A percentile compares a stretch with the other conserved stretches of the same genome.
phyloP scores from a whole-genome alignment of 768 basidiomycete species.

The Butyriboletus loyo region DNA sequence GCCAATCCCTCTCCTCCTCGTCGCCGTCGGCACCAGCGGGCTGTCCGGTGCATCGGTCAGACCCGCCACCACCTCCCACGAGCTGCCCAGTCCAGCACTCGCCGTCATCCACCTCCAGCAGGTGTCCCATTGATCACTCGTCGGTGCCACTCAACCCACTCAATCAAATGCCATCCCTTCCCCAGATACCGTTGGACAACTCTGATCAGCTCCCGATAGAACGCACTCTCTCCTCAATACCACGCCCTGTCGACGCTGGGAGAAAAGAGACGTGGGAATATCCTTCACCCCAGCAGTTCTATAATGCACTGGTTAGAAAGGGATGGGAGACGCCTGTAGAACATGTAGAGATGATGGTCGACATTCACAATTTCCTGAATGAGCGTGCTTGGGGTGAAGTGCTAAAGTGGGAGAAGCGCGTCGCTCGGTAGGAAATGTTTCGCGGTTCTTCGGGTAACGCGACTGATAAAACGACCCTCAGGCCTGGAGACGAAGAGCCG shows the following conservation, averaged over 20 bases:
- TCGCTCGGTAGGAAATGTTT: conserved; percentile 23
- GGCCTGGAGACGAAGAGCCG: conserved; percentile 54
- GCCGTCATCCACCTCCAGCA: conserved; percentile 16
- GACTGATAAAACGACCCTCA: conserved; percentile 27
- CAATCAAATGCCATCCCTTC: conserved; percentile 88
- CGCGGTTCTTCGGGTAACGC: background rate
- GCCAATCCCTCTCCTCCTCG: conserved; percentile 17
- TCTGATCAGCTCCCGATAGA: conserved; percentile 61
- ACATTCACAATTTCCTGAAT: conserved; percentile 97
- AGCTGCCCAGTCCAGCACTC: conserved; percentile 45
- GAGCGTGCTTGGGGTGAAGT: conserved; percentile 97
- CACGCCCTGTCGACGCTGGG: conserved; percentile 46
- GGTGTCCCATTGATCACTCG: conserved; percentile 64
- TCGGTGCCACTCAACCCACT: conserved; percentile 51
- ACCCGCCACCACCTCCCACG: conserved; percentile 2
- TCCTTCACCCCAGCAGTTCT: conserved; percentile 96
- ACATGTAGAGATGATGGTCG: conserved; percentile 94
- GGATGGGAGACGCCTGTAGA: conserved; percentile 98
- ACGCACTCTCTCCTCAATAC: conserved; percentile 82
- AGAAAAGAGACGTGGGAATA: conserved; percentile 75
- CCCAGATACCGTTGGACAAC: conserved; percentile 63
- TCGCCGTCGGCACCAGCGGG: conserved; percentile 3
- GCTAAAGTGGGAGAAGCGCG: conserved; percentile 82
- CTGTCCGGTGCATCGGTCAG: conserved; percentile 11
- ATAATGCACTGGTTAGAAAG: conserved; percentile 93